Conservation (phyloP, 2,329 filamentous ascomycete species). For the Xylariaceae sp. region DNA sequence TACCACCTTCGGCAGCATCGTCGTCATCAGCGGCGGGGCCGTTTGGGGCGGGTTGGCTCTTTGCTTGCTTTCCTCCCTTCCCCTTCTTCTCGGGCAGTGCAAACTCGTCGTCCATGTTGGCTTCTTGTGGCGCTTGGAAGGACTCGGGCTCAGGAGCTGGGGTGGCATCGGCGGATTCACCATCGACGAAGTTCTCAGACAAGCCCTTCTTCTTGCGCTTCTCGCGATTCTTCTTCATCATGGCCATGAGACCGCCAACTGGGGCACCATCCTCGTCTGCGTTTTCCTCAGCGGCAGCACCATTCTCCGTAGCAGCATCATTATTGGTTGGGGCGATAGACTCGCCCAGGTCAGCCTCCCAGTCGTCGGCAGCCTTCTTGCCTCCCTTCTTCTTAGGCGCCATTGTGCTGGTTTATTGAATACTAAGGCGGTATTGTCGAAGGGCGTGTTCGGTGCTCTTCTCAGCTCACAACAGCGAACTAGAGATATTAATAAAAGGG, state of each 20-base stretch:
- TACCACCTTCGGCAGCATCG: slow-evolving; percentile 54
- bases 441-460: too few relatives aligned
- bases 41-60: slow-evolving; percentile 35
- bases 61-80: slow-evolving; percentile 52
- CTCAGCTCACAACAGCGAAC: too few relatives aligned
- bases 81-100: slow-evolving; percentile 73
- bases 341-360: slow-evolving; percentile 91
- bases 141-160: slow-evolving; percentile 40
- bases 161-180: slow-evolving; percentile 52
- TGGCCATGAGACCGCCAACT: slow-evolving; percentile 70
- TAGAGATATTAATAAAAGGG: too few relatives aligned
- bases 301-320: slow-evolving; percentile 30
- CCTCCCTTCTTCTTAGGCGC: slow-evolving; percentile 89
- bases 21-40: slow-evolving; percentile 38
- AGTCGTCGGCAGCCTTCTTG: slow-evolving; percentile 84
- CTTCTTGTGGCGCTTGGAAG: slow-evolving; percentile 75
- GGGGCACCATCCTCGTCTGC: slow-evolving; percentile 52
- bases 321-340: slow-evolving; percentile 56
- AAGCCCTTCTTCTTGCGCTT: slow-evolving; percentile 89
- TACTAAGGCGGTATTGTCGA: background rate
- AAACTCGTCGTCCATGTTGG: slow-evolving; percentile 80
- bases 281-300: slow-evolving; percentile 45
- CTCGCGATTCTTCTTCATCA: slow-evolving; percentile 75
- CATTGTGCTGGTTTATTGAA: slow-evolving; percentile 53
- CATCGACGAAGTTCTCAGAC: slow-evolving; percentile 68